Evolutionary conservation across 192 early-diverging fungal genomes (phyloP).

Genomic region (Gamsiella multidivaricata): DNA sequence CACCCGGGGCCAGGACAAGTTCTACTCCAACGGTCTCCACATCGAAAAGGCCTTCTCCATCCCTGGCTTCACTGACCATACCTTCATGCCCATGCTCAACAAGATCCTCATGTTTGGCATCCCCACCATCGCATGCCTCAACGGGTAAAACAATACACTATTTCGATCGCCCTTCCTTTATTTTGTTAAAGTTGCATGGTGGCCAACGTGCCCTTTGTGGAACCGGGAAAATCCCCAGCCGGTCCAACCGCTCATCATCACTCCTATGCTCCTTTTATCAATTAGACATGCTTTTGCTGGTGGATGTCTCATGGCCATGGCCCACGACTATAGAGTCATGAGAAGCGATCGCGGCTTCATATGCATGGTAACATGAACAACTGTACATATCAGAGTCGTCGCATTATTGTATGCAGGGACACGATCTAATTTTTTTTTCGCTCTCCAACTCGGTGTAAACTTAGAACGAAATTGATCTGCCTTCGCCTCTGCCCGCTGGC

Average conservation of each 20-base stretch:
- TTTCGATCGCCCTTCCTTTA: too few species aligned
- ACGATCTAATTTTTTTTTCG: too few species aligned
- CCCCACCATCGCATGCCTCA: slow-evolving; percentile 80
- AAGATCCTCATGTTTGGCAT: slow-evolving; percentile 72
- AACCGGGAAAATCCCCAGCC: too few species aligned
- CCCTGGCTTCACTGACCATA: slow-evolving; percentile 61
- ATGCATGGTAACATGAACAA: slow-evolving; percentile 77
- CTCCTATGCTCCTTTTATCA: too few species aligned
- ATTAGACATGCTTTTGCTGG: slow-evolving; percentile 82
- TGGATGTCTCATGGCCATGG: slow-evolving; percentile 70
- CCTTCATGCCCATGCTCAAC: slow-evolving; percentile 68
- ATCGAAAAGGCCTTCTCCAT: slow-evolving; percentile 54
- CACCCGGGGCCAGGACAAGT: slow-evolving; percentile 71
- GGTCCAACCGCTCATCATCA: too few species aligned
- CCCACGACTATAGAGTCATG: slow-evolving; percentile 82
- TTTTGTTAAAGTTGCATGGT: too few species aligned
- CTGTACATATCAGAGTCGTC: too few species aligned
- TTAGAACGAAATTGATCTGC: slow-evolving; percentile 80
- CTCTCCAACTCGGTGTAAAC: too few species aligned
- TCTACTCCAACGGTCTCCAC: slow-evolving; percentile 80
- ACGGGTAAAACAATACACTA: too few species aligned
- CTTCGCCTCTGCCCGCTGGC: slow-evolving; percentile 71
- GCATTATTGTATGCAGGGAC: too few species aligned
- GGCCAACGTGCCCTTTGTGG: too few species aligned
- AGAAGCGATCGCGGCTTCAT: slow-evolving; percentile 77